Percentiles rank a stretch among this genome's conserved stretches.
These are phyloP conservation scores for Ochetophila trinervis DNA, from an alignment of 306 rosid genomes.

Conservation along the genomic window DNA sequence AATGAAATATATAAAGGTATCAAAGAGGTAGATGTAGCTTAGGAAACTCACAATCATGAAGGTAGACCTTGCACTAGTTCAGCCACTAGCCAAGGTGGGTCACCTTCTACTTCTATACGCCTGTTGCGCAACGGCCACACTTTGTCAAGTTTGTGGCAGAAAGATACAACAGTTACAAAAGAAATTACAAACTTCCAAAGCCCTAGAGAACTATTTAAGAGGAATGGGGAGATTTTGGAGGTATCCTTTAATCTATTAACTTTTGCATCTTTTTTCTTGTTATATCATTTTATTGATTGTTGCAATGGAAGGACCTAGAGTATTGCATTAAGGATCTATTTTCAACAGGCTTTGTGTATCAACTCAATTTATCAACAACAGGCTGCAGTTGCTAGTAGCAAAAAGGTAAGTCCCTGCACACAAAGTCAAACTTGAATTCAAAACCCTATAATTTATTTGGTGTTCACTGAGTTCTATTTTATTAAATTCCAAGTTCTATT, in stretches of 20 bases:
- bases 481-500: slow-evolving; percentile 1
- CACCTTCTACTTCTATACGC: slow-evolving; percentile 52
- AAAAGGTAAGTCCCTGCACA: slow-evolving; percentile 48
- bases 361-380: slow-evolving; percentile 70
- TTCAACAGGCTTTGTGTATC: slow-evolving; percentile 81
- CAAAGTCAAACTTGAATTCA: neutral
- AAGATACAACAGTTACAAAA: slow-evolving; percentile 39
- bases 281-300: slow-evolving; percentile 1
- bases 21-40: slow-evolving; percentile 36
- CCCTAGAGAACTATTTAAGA: slow-evolving; percentile 73
- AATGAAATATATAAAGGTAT: slow-evolving; percentile 36
- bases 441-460: neutral
- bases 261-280: slow-evolving; percentile 4
- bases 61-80: slow-evolving; percentile 30
- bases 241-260: slow-evolving; percentile 37
- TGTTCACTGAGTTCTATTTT: neutral
- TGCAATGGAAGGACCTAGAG: neutral
- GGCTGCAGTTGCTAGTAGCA: slow-evolving; percentile 80
- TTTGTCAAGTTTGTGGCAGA: slow-evolving; percentile 47
- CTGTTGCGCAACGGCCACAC: slow-evolving; percentile 37
- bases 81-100: slow-evolving; percentile 40
- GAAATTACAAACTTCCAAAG: slow-evolving; percentile 39
- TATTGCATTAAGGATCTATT: slow-evolving; percentile 24
- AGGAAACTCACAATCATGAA: slow-evolving; percentile 34
- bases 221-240: slow-evolving; percentile 96